Evolutionary conservation across 2,329 filamentous ascomycete genomes (phyloP), one percentile per base, ranked within the genome.

Genomic region (Phialophora verrucosa): DNA sequence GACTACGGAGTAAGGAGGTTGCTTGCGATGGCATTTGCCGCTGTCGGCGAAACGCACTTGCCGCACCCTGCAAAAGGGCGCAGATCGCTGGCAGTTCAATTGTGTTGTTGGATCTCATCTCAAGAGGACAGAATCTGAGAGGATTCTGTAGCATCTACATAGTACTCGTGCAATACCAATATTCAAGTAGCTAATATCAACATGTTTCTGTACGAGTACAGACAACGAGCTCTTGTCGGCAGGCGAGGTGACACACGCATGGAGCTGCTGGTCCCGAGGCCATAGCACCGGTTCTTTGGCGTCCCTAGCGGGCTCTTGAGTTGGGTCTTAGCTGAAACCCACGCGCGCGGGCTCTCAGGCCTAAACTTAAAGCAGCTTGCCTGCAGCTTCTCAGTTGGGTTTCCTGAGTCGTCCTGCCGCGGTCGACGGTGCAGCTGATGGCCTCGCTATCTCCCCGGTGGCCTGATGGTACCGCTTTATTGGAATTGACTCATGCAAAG

Each of bases 311-410:
- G 27, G 31, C 29, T n/a, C 29, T 35, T 31, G 29, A 35, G 10
- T 27, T 23, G 20, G 49, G 49, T n/a, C 20, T 20, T 51, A 51
- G 49, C 25, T 51, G 25, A 51, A 51, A 23, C 38, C 38, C 17
- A 44, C 38, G 17, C 38, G 17, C 38, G 17, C 38, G 17, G 38
- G 17, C 17, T n/a, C 10, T 51, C 25, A 17, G 10, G 49, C 49
- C 57, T 59, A 59, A 35, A 44, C 57, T 47, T 35, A 42, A 50
- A 59, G 44, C 57, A 59, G 57, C 57, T 59, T n/a, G n/a, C 57
- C 57, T 44, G 42, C 57, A 25, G 49, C 49, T 51, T 12, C 49
- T 51, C 49, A 12, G 49, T 51, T 51, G 49, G 49, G 49, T 27
- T 51, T 2, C 20, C 14, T 17, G 38, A 8, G 17, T 44, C 38